Evolutionary conservation across 2,329 filamentous ascomycete species (phyloP), one percentile per base, ranked within the genome.

Genomic region (Dactylellina parvicollis): DNA sequence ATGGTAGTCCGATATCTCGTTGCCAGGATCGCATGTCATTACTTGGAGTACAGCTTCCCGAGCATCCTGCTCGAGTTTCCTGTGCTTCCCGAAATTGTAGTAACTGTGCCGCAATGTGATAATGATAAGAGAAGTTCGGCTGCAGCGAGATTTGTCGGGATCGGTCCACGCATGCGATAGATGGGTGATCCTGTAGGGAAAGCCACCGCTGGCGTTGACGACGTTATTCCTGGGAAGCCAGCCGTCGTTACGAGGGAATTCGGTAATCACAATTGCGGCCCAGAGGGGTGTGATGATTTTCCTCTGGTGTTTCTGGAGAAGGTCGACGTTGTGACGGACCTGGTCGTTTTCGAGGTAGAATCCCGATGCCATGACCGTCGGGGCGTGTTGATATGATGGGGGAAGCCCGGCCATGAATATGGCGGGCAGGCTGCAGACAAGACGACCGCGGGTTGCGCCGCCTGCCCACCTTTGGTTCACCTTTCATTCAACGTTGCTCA

Each of bases 41-140:
- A 40, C 30, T 8, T 34, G 22, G 8, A 66, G 24, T 7, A 66
- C 38, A 18, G 28, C 38, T 20, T 60, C 36, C 5, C 22, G 32
- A 7, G 69, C 60, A 49, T 73, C 54, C 9, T 47, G 28, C 8
- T 49, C 36, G 38, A 73, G 66, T 18, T 49, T 60, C 16, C 44
- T 26, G 14, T 73, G 69, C 24, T 42, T 60, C 8, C 47, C 52
- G 36, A 50, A 52, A 1, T 56, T n/a, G n/a, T 42, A 56, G 5
- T 14, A 10, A 5, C 32, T 8, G 54, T 69, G 36, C 26, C 38
- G 20, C 46, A 16, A 61, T 1, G 9, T 26, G 20, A 69, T 10
- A 2, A 30, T 14, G 7, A 55, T 5, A 8, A 60, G n/a, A 18
- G 55, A 55, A 9, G 26, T 42, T 44, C 34, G 28, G 10, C 20